Percentiles rank a stretch among this genome's conserved stretches.
Conservation (phyloP, 345 rosid genomes). For the Camelina neglecta region DNA sequence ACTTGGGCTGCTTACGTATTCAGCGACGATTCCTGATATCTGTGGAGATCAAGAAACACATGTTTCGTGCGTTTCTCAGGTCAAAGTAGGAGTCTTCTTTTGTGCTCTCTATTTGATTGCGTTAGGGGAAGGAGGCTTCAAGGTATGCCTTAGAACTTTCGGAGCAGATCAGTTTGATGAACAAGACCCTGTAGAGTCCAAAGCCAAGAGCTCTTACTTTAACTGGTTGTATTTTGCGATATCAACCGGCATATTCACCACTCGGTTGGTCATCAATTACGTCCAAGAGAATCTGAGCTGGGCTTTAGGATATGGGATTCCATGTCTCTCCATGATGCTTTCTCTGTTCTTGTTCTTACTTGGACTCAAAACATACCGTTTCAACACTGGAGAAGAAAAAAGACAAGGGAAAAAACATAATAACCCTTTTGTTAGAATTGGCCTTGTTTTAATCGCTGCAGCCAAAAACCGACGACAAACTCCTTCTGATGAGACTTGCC, state of each 20-base stretch:
- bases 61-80: conserved; percentile 39
- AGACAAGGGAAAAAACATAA: conserved; percentile 10
- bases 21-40: conserved; percentile 55
- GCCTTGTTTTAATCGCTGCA: conserved; percentile 40
- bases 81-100: conserved; percentile 39
- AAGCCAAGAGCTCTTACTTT: conserved; percentile 38
- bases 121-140: conserved; percentile 37
- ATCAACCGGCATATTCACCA: conserved; percentile 14
- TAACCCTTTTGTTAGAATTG: conserved; percentile 44
- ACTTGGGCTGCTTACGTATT: conserved; percentile 58
- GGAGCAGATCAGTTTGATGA: conserved; percentile 48
- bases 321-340: conserved; percentile 36
- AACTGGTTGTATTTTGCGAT: conserved; percentile 39
- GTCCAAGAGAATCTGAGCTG: conserved; percentile 38
- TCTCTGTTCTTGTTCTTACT: conserved; percentile 35
- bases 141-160: conserved; percentile 42
- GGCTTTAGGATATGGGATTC: conserved; percentile 40
- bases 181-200: conserved; percentile 35
- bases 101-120: conserved; percentile 42
- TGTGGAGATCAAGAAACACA: conserved; percentile 33
- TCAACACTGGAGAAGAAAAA: conserved; percentile 20
- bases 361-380: conserved; percentile 39
- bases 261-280: conserved; percentile 21
- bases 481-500: conserved; percentile 16
- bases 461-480: conserved; percentile 29